Evolutionary conservation across 768 basidiomycete genomes (phyloP), one percentile per base, ranked within the genome.

Genomic region (Amanita rubescens): DNA sequence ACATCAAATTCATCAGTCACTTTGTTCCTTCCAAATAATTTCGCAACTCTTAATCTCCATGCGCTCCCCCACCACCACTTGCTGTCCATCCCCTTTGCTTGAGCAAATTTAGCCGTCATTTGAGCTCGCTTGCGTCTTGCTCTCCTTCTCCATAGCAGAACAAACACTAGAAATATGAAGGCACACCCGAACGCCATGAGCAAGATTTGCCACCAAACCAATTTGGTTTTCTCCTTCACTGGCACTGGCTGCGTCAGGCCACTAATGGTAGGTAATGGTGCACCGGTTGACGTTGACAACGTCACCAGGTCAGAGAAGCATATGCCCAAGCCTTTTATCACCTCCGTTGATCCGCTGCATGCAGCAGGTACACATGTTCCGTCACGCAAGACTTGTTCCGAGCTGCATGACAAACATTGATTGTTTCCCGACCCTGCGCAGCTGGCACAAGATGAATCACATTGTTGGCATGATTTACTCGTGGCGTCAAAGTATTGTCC

Each of bases 181-280:
- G 84, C 82, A 62, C 84, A 86, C 12, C 90, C 87, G 37, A 90
- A 78, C 0, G 84, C 74, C 85, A 91, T 90, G 53, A 91, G 77
- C 54, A 90, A 71, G 58, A 91, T 89, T 69, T 91, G 75, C 88
- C 89, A 91, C 89, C 90, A 90, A 53, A 71, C 70, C 12, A 90
- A 70, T 22, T 72, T 59, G 24, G 69, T 71, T 19, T 38, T 38
- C 25, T 60, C 64, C n/a, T 60, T 49, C 51, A 8, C 8, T 30
- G 27, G 3, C 8, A 74, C 75, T 0, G 86, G 84, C n/a, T 77
- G 68, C 39, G 75, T 64, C 55, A 84, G 66, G 19, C 86, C 85
- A 1, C 82, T 75, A 56, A 84, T 68, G 14, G 76, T 67, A n/a
- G 84, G 82, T 24, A 83, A 68, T 0, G 81, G 74, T 14, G 59